A percentile compares a stretch with the other conserved stretches of the same genome.
Conservation (phyloP, 441 rosid genomes). For the Eruca vesicaria region DNA sequence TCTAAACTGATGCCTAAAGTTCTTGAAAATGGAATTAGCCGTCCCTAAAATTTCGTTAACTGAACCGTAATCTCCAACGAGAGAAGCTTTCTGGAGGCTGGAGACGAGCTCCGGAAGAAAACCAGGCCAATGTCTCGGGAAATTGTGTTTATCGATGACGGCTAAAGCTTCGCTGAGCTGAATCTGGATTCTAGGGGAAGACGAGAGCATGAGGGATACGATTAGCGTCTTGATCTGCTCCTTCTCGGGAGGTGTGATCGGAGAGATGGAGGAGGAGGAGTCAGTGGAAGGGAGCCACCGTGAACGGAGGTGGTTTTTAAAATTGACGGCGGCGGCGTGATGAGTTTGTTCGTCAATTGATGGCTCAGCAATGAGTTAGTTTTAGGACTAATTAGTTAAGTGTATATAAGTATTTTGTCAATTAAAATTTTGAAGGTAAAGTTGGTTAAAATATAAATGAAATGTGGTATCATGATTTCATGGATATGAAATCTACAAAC, state of each 20-base stretch:
- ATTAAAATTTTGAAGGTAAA: no score
- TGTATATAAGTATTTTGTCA: no score
- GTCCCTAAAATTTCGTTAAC: conserved; percentile 90
- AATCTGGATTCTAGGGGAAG: conserved; percentile 78
- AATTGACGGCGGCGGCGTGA: conserved; percentile 92
- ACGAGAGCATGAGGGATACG: conserved; percentile 79
- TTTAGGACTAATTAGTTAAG: no score
- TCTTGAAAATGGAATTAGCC: conserved; percentile 83
- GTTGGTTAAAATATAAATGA: no score
- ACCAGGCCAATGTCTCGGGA: conserved; percentile 81
- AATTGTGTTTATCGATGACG: conserved; percentile 83
- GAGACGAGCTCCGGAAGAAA: conserved; percentile 80
- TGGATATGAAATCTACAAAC: no score
- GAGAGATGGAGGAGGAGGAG: conserved; percentile 42
- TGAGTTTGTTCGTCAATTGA: conserved; percentile 78
- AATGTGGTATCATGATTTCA: no score
- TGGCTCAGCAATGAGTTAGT: conserved; percentile 70
- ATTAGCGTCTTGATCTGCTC: conserved; percentile 76
- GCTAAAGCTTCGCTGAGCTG: conserved; percentile 93
- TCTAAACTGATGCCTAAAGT: conserved; percentile 78
- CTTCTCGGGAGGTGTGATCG: conserved; percentile 69
- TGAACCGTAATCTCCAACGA: conserved; percentile 56
- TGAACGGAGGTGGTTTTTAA: conserved; percentile 83
- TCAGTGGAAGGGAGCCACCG: conserved; percentile 69
- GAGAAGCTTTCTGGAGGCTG: conserved; percentile 48